Base-by-base conservation (phyloP, 106 monocot genomes). In the Agapanthus africanus region DNA sequence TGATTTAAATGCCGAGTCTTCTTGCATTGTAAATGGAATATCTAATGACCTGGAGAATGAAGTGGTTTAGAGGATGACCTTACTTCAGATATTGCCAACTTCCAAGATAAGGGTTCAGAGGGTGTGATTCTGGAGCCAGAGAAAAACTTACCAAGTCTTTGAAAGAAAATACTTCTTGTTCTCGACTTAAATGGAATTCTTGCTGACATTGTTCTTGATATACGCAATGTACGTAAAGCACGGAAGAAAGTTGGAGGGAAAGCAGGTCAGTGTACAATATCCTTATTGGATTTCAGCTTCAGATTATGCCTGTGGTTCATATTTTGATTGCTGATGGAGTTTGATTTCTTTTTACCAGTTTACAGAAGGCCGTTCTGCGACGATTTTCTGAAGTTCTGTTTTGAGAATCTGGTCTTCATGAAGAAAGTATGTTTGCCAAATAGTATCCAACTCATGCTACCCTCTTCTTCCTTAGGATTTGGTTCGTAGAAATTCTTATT, bases 111-210 rank as follows among this genome's bases (percentile, higher is more conserved):
- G 14, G 23, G 40, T 59, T 65, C 23, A 40, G 56, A 50, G 16
- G 25, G 28, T n/a, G 25, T 13, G 15, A 70, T 21, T 37, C 3
- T 63, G 2, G 14, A 74, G 42, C 76, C 61, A 47, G 50, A 66
- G 67, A 74, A 39, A 64, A 40, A 35, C 21, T 21, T 73, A 32
- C 67, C 37, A 52, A 51, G 37, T 54, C 26, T 37, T 37, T 27
- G 1, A 31, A 68, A 16, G 16, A 90, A 77, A 71, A 91, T 78
- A 37, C 78, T 90, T 68, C 78, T 94, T 65, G 75, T 94, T 32
- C 90, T 94, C 36, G 93, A 94, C 80, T 38, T 94, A 31, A 94
- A 94, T 79, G 93, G 93, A 18, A 59, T 94, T 19, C 87, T 94
- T 63, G 87, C 76, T 47, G 90, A 94, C 77, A 80, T 94, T 59